A percentile compares a stretch with the other conserved stretches of the same genome.
Evolutionary conservation across 148 eudicot genomes (phyloP).

Genomic region (Chenopodium quinoa): DNA sequence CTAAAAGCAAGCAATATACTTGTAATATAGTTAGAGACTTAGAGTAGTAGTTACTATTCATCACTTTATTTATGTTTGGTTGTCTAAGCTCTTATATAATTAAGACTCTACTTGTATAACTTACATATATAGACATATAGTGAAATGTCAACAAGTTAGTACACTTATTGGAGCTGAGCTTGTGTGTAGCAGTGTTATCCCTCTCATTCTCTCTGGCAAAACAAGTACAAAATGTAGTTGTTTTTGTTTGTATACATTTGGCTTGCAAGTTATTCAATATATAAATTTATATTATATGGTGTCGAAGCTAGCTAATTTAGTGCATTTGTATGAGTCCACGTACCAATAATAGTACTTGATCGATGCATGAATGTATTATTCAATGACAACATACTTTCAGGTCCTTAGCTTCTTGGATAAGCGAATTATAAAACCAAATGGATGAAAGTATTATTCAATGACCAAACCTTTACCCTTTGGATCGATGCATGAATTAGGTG

Average conservation of each 20-base stretch:
- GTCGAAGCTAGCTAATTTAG: background rate
- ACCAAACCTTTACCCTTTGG: background rate
- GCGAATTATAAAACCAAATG: background rate
- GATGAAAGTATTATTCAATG: slow-evolving; percentile 8
- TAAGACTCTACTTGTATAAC: no score
- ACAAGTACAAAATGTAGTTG: background rate
- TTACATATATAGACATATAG: background rate
- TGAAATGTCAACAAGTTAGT: background rate
- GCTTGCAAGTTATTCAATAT: background rate
- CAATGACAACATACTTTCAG: background rate
- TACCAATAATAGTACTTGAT: slow-evolving; percentile 10
- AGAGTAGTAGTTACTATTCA: background rate
- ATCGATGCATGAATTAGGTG: background rate
- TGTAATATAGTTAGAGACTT: no score
- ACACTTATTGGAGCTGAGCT: background rate
- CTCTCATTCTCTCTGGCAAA: slow-evolving; percentile 4
- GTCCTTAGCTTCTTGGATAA: slow-evolving; percentile 10
- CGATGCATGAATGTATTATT: no score
- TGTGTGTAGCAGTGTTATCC: background rate
- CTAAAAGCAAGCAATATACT: background rate
- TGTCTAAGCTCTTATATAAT: background rate
- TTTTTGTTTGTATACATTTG: background rate
- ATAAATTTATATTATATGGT: background rate
- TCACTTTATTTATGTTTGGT: background rate
- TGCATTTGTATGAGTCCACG: background rate